Percentiles rank a stretch among this genome's conserved stretches.
phyloP scores from a whole-genome alignment of 306 rosid species.

The Rosa chinensis region DNA sequence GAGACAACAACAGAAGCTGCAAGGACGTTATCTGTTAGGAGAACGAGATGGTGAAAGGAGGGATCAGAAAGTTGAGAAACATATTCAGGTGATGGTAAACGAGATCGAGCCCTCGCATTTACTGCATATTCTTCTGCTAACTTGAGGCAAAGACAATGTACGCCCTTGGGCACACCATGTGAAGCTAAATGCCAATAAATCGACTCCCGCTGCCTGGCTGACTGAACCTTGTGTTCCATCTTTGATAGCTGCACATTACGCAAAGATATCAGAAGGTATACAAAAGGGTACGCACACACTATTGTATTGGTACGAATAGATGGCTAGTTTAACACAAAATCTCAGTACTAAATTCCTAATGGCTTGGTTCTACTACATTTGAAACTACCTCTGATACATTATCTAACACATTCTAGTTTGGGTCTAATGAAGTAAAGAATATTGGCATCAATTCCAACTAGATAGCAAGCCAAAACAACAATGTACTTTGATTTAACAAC shows the following conservation, averaged over 20 bases:
- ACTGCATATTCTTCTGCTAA: conserved; percentile 86
- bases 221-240: conserved; percentile 79
- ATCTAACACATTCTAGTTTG: neutral
- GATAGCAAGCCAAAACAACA: conserved; percentile 2
- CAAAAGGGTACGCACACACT: conserved; percentile 7
- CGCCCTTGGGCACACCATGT: conserved; percentile 75
- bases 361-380: neutral
- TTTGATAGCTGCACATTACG: conserved; percentile 51
- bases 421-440: neutral
- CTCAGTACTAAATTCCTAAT: neutral
- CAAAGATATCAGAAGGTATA: conserved; percentile 27
- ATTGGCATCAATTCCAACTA: neutral
- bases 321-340: neutral
- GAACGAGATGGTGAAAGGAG: conserved; percentile 64
- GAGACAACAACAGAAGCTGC: conserved; percentile 90
- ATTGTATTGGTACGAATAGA: neutral
- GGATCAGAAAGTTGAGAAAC: conserved; percentile 74
- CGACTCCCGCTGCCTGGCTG: conserved; percentile 69
- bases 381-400: neutral
- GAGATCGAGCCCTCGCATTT: conserved; percentile 77
- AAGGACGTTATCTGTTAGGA: conserved; percentile 79
- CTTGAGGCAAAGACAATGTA: conserved; percentile 80
- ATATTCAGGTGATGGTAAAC: conserved; percentile 77
- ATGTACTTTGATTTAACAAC: neutral
- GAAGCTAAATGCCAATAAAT: conserved; percentile 91